These are phyloP conservation scores for Epichloe baconii DNA, from an alignment of 2,329 filamentous ascomycete genomes.

Conservation along the genomic window DNA sequence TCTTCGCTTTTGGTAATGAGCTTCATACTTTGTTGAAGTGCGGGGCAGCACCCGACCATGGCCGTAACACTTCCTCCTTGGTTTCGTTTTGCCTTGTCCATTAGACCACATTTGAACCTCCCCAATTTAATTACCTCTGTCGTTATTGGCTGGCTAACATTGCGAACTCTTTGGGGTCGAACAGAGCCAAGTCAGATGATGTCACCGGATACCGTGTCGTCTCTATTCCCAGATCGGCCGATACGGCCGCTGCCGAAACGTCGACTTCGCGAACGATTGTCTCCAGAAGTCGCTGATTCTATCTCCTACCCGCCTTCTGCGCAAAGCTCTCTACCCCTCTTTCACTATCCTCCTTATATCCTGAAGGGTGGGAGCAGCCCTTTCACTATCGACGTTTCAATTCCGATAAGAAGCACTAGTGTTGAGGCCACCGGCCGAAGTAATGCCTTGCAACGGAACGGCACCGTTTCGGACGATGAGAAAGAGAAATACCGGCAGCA, in stretches of 20 bases:
- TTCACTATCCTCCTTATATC: constrained; percentile 46
- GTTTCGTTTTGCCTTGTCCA: constrained; percentile 2
- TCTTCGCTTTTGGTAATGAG: background rate
- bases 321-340: constrained; percentile 58
- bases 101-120: constrained; percentile 6
- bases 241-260: constrained; percentile 88
- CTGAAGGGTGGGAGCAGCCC: constrained; percentile 31
- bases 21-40: constrained; percentile 3
- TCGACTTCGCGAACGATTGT: constrained; percentile 74
- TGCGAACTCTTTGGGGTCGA: constrained; percentile 7
- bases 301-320: constrained; percentile 72
- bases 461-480: constrained; percentile 13
- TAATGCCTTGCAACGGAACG: constrained; percentile 13
- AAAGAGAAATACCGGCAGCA: constrained; percentile 44
- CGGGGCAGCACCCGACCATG: constrained; percentile 4
- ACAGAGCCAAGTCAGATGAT: constrained; percentile 38
- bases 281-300: constrained; percentile 68
- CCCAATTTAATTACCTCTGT: constrained; percentile 7
- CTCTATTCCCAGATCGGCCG: constrained; percentile 75
- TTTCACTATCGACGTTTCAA: constrained; percentile 7
- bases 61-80: background rate
- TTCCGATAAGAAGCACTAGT: background rate
- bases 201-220: constrained; percentile 64
- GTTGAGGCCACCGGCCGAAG: background rate
- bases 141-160: constrained; percentile 17